A percentile compares a stretch with the other conserved stretches of the same genome.
phyloP scores from a whole-genome alignment of 805 yeast genomes.

The Metschnikowia matae region DNA sequence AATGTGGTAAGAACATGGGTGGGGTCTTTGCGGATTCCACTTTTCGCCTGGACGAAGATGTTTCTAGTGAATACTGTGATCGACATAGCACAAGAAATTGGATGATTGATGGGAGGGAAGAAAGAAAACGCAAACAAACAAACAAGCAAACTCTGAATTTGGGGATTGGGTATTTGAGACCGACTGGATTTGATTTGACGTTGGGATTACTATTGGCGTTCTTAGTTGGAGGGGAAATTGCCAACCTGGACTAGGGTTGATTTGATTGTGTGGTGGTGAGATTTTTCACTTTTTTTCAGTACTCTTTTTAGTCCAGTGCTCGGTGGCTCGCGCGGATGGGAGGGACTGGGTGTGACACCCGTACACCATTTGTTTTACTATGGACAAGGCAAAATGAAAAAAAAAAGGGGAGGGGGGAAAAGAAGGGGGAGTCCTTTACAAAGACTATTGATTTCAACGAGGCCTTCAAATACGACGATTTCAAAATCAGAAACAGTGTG shows the following conservation, averaged over 20 bases:
- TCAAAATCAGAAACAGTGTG: no score
- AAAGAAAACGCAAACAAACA: no score
- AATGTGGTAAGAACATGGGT: conserved; percentile 39
- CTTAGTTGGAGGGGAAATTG: neutral
- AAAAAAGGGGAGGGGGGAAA: no score
- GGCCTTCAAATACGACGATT: no score
- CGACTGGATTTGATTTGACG: no score
- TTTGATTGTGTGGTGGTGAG: neutral
- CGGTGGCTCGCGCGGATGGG: neutral
- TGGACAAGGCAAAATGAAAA: no score
- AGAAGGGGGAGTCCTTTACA: no score
- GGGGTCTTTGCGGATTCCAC: conserved; percentile 71
- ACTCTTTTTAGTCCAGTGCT: neutral
- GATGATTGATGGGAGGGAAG: no score
- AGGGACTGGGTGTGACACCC: neutral
- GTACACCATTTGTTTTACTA: neutral
- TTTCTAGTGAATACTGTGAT: conserved; percentile 19
- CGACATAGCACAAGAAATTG: neutral
- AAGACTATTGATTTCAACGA: no score
- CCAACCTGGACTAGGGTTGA: neutral
- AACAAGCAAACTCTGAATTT: no score
- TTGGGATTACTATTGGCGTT: no score
- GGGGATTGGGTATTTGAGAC: no score
- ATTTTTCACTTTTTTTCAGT: conserved; percentile 1
- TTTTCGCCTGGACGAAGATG: conserved; percentile 50